Conservation (phyloP, 176 grass and related monocot species). For the Thinopyrum elongatum region DNA sequence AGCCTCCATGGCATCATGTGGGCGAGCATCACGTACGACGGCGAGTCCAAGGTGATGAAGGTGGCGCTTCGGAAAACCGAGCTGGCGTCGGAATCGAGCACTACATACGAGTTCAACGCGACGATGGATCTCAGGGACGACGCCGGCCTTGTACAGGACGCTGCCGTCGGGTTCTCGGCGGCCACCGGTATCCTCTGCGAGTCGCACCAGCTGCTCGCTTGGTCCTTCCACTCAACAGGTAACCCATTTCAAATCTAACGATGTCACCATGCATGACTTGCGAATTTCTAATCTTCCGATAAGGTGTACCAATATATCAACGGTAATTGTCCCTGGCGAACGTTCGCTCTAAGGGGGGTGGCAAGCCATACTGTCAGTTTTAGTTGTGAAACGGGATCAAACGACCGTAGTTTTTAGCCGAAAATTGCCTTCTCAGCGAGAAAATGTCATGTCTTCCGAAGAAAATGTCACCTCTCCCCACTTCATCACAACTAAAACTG, state of each 20-base stretch:
- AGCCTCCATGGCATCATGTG: background rate
- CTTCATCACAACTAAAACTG: too few species aligned
- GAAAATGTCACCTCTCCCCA: too few species aligned
- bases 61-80: background rate
- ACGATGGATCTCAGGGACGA: background rate
- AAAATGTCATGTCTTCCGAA: too few species aligned
- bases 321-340: too few species aligned
- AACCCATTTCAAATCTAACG: background rate
- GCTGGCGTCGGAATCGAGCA: background rate
- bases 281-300: too few species aligned
- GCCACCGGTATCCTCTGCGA: background rate
- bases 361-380: too few species aligned
- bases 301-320: too few species aligned
- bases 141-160: background rate
- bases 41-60: background rate
- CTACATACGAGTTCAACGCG: background rate
- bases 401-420: too few species aligned
- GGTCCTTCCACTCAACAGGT: conserved; percentile 10
- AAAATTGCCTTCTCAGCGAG: too few species aligned
- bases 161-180: background rate
- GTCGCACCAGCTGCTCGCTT: conserved; percentile 12
- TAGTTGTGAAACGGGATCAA: too few species aligned
- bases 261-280: too few species aligned
- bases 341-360: too few species aligned
- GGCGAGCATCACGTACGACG: background rate